These are phyloP conservation scores for Solanum paucissectum DNA, from an alignment of 257 asterid genomes.

Conservation along the genomic window DNA sequence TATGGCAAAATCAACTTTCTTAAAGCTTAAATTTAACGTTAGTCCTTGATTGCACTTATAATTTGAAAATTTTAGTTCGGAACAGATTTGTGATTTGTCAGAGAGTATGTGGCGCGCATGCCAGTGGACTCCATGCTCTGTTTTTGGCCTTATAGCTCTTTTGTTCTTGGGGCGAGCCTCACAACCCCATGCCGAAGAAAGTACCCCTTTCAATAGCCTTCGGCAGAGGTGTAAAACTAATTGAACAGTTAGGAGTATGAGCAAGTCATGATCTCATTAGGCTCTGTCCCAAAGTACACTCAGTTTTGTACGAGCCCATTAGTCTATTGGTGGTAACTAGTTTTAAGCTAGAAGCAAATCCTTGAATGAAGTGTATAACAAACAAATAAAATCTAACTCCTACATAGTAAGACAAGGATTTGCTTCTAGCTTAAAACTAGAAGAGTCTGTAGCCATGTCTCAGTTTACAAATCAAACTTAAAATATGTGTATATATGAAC, in stretches of 20 bases:
- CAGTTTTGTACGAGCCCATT: neutral
- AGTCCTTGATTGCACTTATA: neutral
- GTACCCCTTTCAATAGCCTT: neutral
- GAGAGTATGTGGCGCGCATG: neutral
- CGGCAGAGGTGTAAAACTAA: neutral
- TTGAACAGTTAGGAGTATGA: neutral
- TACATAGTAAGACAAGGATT: neutral
- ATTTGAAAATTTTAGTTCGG: neutral
- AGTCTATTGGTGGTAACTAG: neutral
- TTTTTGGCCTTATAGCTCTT: neutral
- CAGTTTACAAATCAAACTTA: neutral
- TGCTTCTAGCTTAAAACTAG: neutral
- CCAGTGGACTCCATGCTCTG: neutral
- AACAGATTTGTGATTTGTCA: neutral
- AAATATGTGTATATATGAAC: neutral
- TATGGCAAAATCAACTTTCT: neutral
- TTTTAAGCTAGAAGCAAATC: neutral
- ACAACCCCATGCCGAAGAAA: neutral
- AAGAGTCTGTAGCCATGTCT: neutral
- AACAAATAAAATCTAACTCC: neutral
- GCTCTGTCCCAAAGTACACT: neutral
- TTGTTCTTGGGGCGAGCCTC: neutral
- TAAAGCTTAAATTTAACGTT: neutral
- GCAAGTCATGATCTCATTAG: neutral
- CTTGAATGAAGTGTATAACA: neutral